Percentiles rank a stretch among this genome's conserved stretches.
Evolutionary conservation across 768 basidiomycete species (phyloP).

Genomic region (Suillus subaureus): DNA sequence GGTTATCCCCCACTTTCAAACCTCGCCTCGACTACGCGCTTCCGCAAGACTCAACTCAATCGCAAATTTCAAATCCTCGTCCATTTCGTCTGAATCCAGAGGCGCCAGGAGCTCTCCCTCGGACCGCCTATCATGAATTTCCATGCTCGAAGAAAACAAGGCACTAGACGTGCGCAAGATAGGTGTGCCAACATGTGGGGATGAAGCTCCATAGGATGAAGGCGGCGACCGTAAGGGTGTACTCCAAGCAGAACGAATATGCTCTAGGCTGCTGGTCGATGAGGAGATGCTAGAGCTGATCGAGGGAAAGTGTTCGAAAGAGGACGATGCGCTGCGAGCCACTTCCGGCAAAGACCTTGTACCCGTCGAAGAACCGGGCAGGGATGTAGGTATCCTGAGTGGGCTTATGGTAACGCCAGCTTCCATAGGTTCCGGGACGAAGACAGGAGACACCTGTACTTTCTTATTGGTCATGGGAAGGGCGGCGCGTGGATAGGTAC

Average conservation of each 20-base stretch:
- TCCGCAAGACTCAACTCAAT: constrained; percentile 75
- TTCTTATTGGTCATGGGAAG: constrained; percentile 46
- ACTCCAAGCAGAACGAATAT: constrained; percentile 40
- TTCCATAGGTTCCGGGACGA: constrained; percentile 55
- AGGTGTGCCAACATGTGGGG: constrained; percentile 19
- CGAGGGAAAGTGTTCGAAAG: constrained; percentile 36
- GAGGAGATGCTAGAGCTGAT: constrained; percentile 33
- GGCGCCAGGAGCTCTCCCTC: background rate
- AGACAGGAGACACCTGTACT: constrained; percentile 55
- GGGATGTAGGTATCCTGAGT: constrained; percentile 16
- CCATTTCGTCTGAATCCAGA: constrained; percentile 42
- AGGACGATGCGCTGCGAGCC: constrained; percentile 16
- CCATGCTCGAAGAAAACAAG: constrained; percentile 19
- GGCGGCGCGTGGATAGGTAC: constrained; percentile 31
- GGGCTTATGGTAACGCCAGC: constrained; percentile 44
- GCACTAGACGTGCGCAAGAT: constrained; percentile 16
- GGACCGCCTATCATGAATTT: constrained; percentile 4
- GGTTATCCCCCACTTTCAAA: background rate
- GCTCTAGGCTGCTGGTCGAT: constrained; percentile 20
- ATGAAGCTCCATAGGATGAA: constrained; percentile 18
- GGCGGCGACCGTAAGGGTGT: constrained; percentile 34
- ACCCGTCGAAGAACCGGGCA: constrained; percentile 11
- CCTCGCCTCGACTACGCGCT: constrained; percentile 15
- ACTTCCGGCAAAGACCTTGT: constrained; percentile 13
- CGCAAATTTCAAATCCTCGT: constrained; percentile 65